Evolutionary conservation across 1,284 basidiomycete genomes (phyloP).

Genomic region (Ustilago tritici): DNA sequence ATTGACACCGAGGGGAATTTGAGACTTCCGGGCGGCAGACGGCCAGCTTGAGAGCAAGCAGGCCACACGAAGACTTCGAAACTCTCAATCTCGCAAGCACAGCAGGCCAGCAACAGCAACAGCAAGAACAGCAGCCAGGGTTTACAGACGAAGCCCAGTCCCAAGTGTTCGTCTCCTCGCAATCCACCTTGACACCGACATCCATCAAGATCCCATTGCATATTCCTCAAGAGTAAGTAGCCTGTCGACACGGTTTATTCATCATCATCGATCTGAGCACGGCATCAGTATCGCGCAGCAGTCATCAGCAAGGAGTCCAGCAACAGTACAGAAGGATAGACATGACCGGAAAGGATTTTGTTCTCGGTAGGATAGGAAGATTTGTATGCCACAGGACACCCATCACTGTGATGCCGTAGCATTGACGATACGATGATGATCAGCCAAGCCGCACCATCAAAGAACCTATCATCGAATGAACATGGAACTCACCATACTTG

Average conservation of each 20-base stretch:
- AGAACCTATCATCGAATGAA: neutral
- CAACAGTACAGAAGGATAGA: neutral
- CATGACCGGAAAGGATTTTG: neutral
- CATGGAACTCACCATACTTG: slow-evolving; percentile 30
- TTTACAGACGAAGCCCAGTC: slow-evolving; percentile 11
- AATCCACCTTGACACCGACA: slow-evolving; percentile 52
- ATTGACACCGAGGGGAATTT: neutral
- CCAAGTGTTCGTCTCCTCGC: slow-evolving; percentile 34
- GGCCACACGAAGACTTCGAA: neutral
- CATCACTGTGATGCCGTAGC: slow-evolving; percentile 11
- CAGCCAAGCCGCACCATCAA: neutral
- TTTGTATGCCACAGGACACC: neutral
- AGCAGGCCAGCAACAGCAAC: slow-evolving; percentile 1
- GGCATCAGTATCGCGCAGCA: slow-evolving; percentile 12
- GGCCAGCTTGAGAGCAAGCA: neutral
- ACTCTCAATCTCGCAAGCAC: neutral
- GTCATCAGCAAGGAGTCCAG: neutral
- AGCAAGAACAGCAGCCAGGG: neutral
- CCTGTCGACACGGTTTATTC: neutral
- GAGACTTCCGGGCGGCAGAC: neutral
- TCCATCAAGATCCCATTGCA: slow-evolving; percentile 54
- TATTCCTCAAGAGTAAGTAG: slow-evolving; percentile 56
- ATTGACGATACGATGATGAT: slow-evolving; percentile 20
- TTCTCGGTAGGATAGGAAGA: neutral
- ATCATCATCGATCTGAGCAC: slow-evolving; percentile 32